These are phyloP conservation scores for Periconia sp. DNA, from an alignment of 2,329 filamentous ascomycete species.

Conservation along the genomic window DNA sequence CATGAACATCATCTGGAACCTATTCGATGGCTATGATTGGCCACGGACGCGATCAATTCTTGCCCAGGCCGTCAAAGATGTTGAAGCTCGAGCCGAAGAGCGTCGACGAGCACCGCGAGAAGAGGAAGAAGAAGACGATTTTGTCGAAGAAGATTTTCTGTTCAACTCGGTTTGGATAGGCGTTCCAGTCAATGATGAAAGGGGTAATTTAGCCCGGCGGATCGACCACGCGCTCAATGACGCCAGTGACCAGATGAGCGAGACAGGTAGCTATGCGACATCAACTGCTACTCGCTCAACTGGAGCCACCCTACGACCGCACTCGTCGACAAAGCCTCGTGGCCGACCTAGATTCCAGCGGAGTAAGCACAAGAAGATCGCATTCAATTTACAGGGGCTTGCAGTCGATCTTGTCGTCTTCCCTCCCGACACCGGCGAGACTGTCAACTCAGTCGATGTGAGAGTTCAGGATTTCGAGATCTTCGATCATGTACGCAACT, in stretches of 20 bases:
- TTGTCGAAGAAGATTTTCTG: slow-evolving; percentile 91
- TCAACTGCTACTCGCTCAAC: slow-evolving; percentile 54
- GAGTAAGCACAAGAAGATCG: slow-evolving; percentile 92
- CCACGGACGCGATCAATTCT: slow-evolving; percentile 84
- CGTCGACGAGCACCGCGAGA: slow-evolving; percentile 67
- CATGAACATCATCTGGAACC: slow-evolving; percentile 94
- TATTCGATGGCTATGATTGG: slow-evolving; percentile 99
- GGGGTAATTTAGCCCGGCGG: slow-evolving; percentile 76
- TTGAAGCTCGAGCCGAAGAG: slow-evolving; percentile 83
- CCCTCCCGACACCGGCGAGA: slow-evolving; percentile 77
- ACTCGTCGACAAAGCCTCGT: slow-evolving; percentile 48
- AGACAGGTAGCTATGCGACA: slow-evolving; percentile 87
- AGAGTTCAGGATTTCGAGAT: slow-evolving; percentile 84
- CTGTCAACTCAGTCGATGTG: slow-evolving; percentile 85
- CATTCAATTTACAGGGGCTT: slow-evolving; percentile 87
- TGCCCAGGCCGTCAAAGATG: slow-evolving; percentile 83
- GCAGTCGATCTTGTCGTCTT: slow-evolving; percentile 83
- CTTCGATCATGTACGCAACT: slow-evolving; percentile 92
- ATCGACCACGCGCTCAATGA: slow-evolving; percentile 79
- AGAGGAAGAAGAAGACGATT: slow-evolving; percentile 66
- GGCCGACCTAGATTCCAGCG: slow-evolving; percentile 75
- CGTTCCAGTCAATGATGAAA: slow-evolving; percentile 84
- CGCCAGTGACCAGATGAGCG: slow-evolving; percentile 77
- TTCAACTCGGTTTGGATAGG: slow-evolving; percentile 99
- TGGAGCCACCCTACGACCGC: slow-evolving; percentile 47